Evolutionary conservation across 345 rosid species (phyloP).

Genomic region (Odontarrhena argentea): DNA sequence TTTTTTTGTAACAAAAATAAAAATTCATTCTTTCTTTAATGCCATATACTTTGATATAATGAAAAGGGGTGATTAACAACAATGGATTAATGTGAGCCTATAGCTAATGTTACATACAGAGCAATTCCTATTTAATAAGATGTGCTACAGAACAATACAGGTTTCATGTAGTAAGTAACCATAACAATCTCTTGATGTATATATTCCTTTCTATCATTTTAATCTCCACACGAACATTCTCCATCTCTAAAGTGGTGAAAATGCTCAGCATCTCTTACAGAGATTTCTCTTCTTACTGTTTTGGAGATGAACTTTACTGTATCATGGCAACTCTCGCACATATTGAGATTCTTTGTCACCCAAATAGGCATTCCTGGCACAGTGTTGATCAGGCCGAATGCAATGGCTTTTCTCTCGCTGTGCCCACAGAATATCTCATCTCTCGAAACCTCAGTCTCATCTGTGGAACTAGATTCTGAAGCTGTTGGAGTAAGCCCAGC

Average conservation of each 20-base stretch:
- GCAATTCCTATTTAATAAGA: slow-evolving; percentile 22
- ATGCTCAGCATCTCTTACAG: slow-evolving; percentile 74
- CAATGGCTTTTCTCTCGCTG: slow-evolving; percentile 80
- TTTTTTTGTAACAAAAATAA: slow-evolving; percentile 11
- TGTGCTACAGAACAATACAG: slow-evolving; percentile 23
- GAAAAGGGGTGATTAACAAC: slow-evolving; percentile 8
- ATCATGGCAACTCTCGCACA: slow-evolving; percentile 72
- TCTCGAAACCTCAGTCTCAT: slow-evolving; percentile 60
- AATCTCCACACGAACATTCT: slow-evolving; percentile 75
- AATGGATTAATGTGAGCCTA: slow-evolving; percentile 11
- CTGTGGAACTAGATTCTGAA: slow-evolving; percentile 42
- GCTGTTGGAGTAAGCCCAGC: slow-evolving; percentile 38
- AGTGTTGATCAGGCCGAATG: slow-evolving; percentile 68
- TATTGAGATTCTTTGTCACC: slow-evolving; percentile 80
- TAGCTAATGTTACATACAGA: slow-evolving; percentile 39
- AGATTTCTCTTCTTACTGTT: slow-evolving; percentile 71
- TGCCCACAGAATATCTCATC: slow-evolving; percentile 82
- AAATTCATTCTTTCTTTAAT: not conserved
- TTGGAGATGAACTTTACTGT: slow-evolving; percentile 68
- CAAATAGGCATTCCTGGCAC: slow-evolving; percentile 71
- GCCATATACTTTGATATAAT: slow-evolving; percentile 23
- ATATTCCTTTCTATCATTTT: slow-evolving; percentile 19
- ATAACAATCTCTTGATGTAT: slow-evolving; percentile 23
- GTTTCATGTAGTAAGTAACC: slow-evolving; percentile 23
- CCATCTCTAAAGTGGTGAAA: slow-evolving; percentile 85